These are phyloP conservation scores for Ambispora gerdemannii DNA, from an alignment of 192 early-diverging fungal genomes.

Conservation along the genomic window DNA sequence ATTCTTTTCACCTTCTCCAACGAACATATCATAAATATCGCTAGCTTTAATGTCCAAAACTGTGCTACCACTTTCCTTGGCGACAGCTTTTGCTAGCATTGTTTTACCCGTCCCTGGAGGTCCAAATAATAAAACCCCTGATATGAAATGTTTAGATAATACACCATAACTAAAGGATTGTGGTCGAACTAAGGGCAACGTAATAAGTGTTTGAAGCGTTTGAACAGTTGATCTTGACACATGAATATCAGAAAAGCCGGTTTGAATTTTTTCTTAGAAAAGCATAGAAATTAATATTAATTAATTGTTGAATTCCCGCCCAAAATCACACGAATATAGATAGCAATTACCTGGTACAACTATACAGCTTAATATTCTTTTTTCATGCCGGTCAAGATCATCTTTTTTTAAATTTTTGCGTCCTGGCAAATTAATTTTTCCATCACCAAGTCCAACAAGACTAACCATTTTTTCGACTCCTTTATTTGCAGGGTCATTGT, in stretches of 20 bases:
- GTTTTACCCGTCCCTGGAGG: conserved; percentile 89
- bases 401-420: conserved; percentile 35
- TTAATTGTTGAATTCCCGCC: too few species aligned
- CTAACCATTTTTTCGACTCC: conserved; percentile 36
- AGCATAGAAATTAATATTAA: too few species aligned
- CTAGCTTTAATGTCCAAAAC: conserved; percentile 76
- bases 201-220: conserved; percentile 81
- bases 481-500: not conserved
- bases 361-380: conserved; percentile 71
- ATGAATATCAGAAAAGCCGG: conserved; percentile 69
- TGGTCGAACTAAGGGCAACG: conserved; percentile 73
- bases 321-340: too few species aligned
- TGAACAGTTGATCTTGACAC: conserved; percentile 75
- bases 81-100: conserved; percentile 79
- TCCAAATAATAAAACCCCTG: conserved; percentile 80
- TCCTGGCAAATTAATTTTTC: conserved; percentile 24
- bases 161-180: conserved; percentile 73
- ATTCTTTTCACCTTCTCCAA: conserved; percentile 97
- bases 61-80: conserved; percentile 74
- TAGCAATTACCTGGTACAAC: conserved; percentile 70
- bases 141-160: conserved; percentile 61
- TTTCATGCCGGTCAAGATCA: conserved; percentile 66
- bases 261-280: conserved; percentile 50
- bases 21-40: conserved; percentile 84
- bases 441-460: conserved; percentile 42